These are phyloP conservation scores for Kodamaea restingae DNA, from an alignment of 805 yeast genomes.

Conservation along the genomic window DNA sequence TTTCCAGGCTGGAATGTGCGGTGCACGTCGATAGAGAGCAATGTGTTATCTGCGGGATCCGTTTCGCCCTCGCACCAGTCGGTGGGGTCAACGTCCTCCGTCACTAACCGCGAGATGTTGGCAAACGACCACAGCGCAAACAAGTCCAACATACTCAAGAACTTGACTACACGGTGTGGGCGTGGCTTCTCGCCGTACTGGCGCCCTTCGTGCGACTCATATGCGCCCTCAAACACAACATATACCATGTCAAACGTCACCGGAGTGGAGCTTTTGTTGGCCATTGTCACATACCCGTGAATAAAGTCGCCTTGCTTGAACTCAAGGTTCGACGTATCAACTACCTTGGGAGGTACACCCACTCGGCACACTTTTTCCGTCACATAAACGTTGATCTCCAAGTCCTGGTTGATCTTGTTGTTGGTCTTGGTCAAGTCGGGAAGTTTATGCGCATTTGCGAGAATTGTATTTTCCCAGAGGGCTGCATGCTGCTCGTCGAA, in stretches of 20 bases:
- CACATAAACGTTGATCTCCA: slow-evolving; percentile 32
- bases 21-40: slow-evolving; percentile 33
- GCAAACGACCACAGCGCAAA: slow-evolving; percentile 45
- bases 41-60: slow-evolving; percentile 38
- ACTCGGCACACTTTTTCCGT: slow-evolving; percentile 38
- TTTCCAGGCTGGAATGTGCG: slow-evolving; percentile 34
- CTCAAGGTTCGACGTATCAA: slow-evolving; percentile 31
- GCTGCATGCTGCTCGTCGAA: slow-evolving; percentile 25
- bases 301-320: slow-evolving; percentile 40
- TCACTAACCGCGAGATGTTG: slow-evolving; percentile 35
- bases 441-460: slow-evolving; percentile 40
- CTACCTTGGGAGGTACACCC: slow-evolving; percentile 31
- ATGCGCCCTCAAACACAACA: slow-evolving; percentile 39
- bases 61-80: slow-evolving; percentile 44
- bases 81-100: slow-evolving; percentile 28
- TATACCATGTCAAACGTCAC: slow-evolving; percentile 43
- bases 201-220: slow-evolving; percentile 23
- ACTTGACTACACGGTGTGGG: slow-evolving; percentile 31
- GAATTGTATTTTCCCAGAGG: slow-evolving; percentile 34
- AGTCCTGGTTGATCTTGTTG: slow-evolving; percentile 18
- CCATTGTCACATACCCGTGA: slow-evolving; percentile 41
- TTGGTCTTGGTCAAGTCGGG: slow-evolving; percentile 26
- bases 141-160: slow-evolving; percentile 40
- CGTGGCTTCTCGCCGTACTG: slow-evolving; percentile 10
- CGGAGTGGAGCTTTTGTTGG: slow-evolving; percentile 27